Base-by-base conservation (phyloP, 2,329 filamentous ascomycete genomes). In the Colletotrichum tropicale region DNA sequence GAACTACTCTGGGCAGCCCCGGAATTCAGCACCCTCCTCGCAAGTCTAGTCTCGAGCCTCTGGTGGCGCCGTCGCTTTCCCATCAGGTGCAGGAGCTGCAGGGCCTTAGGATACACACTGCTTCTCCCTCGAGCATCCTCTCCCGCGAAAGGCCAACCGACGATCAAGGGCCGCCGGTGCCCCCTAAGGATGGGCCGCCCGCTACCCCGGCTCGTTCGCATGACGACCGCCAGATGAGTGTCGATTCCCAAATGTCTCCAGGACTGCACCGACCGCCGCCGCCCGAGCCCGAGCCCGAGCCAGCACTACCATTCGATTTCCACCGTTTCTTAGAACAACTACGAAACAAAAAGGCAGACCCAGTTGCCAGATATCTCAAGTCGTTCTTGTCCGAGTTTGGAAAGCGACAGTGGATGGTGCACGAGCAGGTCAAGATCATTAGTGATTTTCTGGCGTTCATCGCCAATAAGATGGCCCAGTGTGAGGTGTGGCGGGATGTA, bases 361-460 rank as follows among this genome's bases (percentile, higher is more conserved):
- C 98, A 1, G 96, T 99, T 3, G 98, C 98, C 7, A 94, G 96
- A 78, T 99, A 98, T 82, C 89, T 99, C 61, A 95, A 98, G 78
- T 98, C 97, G 0, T 99, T 99, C 81, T 87, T 99, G 34, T 93
- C 92, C 65, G 98, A 99, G 84, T 99, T 99, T 85, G 95, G 93
- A 43, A 99, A 98, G 87, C 95, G 96, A 79, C 97, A 98, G 85
- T 99, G 97, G 97, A 98, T 98, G 95, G 97, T 98, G 8, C 97
- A 99, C 83, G 97, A 99, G 86, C 97, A 99, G 84, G 97, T 98
- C 83, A 99, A 99, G 86, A 98, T 99, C 77, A 98, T 99, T 76
- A 93, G 95, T 78, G 98, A 99, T 83, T 99, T 99, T 80, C 88
- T 99, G 64, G 93, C 96, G 60, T 99, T 99, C 81, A 99, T 99